A percentile compares a stretch with the other conserved stretches of the same genome.
Evolutionary conservation across 495 filamentous ascomycete species (phyloP).

Genomic region (Melanomma pulvis-pyrius): DNA sequence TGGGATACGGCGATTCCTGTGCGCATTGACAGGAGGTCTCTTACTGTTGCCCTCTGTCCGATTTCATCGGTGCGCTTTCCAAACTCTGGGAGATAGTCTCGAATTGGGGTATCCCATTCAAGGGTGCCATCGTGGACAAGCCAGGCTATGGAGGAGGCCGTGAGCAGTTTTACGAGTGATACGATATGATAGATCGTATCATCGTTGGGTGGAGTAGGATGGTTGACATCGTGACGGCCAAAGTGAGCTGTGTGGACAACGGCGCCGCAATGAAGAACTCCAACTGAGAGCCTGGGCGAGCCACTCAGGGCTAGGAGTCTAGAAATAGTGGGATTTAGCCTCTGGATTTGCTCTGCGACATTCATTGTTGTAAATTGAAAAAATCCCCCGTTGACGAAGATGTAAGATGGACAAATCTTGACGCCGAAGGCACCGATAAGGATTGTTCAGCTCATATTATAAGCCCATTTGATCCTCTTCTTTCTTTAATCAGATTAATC

Average conservation of each 20-base stretch:
- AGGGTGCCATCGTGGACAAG: slow-evolving; percentile 12
- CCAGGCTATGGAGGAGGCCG: not conserved
- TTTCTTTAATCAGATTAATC: no score
- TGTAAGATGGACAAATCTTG: no score
- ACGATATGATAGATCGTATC: slow-evolving; percentile 13
- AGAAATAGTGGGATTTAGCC: no score
- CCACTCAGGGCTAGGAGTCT: not conserved
- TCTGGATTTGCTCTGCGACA: no score
- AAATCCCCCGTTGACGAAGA: no score
- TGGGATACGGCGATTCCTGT: slow-evolving; percentile 9
- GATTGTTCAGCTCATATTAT: no score
- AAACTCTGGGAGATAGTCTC: slow-evolving; percentile 9
- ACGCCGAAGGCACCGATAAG: no score
- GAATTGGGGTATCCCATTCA: slow-evolving; percentile 15
- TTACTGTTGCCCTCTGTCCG: not conserved
- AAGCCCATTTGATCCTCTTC: no score
- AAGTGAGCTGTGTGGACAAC: slow-evolving; percentile 9
- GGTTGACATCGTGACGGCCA: not conserved
- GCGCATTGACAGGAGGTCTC: slow-evolving; percentile 12
- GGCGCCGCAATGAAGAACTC: slow-evolving; percentile 16
- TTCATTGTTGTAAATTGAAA: no score
- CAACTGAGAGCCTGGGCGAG: slow-evolving; percentile 13
- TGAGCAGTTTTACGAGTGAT: slow-evolving; percentile 6
- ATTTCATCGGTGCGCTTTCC: slow-evolving; percentile 1
- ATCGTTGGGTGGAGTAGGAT: slow-evolving; percentile 3